Evolutionary conservation across 352 stramenopile genomes (phyloP).

Genomic region (Phytophthora sojae): DNA sequence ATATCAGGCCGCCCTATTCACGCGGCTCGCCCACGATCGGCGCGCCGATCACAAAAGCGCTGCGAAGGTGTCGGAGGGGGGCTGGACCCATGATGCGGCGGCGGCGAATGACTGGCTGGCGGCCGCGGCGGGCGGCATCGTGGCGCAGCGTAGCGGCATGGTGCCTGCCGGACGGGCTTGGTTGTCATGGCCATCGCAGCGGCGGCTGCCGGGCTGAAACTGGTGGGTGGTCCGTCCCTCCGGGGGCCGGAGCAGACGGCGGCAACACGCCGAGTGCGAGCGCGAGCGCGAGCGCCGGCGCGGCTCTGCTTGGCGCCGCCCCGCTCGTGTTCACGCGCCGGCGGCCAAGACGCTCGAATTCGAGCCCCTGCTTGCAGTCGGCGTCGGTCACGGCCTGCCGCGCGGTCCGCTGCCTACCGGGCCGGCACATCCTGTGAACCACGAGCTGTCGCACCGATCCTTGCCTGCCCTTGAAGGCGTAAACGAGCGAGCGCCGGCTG

Average conservation of each 20-base stretch:
- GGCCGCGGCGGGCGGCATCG: no score
- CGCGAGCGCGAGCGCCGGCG: conserved; percentile 12
- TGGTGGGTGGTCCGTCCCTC: conserved; percentile 9
- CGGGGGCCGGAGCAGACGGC: conserved; percentile 2
- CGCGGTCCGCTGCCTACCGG: no score
- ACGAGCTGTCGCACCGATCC: conserved; percentile 3
- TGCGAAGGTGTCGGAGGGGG: conserved; percentile 1
- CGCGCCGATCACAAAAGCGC: conserved; percentile 15
- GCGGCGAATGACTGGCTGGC: background rate
- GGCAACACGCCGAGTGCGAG: conserved; percentile 20
- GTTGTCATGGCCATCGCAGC: no score
- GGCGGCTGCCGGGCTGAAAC: conserved; percentile 4
- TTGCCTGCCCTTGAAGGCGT: background rate
- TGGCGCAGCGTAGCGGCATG: no score
- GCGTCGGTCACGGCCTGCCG: no score
- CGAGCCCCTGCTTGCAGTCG: background rate
- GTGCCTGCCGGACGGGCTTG: no score
- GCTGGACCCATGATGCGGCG: conserved; percentile 18
- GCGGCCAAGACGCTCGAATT: background rate
- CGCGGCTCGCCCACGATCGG: conserved; percentile 13
- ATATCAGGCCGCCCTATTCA: conserved; percentile 23
- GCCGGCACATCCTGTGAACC: conserved; percentile 15
- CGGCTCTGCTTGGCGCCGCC: conserved; percentile 7
- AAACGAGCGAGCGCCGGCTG: background rate
- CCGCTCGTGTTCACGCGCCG: background rate